A percentile compares a stretch with the other conserved stretches of the same genome.
These are phyloP conservation scores for Artemisia annua DNA, from an alignment of 129 eudicot species.

Conservation along the genomic window DNA sequence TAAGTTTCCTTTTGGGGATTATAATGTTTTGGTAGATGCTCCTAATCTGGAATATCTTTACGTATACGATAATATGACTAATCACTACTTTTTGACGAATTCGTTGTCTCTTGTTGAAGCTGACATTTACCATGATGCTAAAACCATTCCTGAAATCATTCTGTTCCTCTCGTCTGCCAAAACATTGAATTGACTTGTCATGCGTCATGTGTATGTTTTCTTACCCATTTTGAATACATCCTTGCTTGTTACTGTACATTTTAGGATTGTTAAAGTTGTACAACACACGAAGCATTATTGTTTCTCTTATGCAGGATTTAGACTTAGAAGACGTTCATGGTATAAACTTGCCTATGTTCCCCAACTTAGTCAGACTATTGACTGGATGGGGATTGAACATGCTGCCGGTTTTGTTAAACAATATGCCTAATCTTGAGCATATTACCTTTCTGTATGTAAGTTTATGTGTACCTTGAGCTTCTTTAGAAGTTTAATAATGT, in stretches of 20 bases:
- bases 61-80: conserved; percentile 20
- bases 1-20: background rate
- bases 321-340: background rate
- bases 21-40: conserved; percentile 16
- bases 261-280: too few relatives aligned
- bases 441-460: too few relatives aligned
- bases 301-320: conserved; percentile 23
- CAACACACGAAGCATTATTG: background rate
- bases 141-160: background rate
- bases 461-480: too few relatives aligned
- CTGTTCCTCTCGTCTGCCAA: conserved; percentile 7
- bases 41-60: conserved; percentile 25
- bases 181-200: conserved; percentile 9
- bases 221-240: background rate
- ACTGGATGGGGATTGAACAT: conserved; percentile 9
- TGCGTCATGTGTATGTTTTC: background rate
- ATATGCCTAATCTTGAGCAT: conserved; percentile 38
- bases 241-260: background rate
- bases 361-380: conserved; percentile 25
- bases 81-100: background rate
- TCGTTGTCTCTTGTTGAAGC: conserved; percentile 24
- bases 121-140: background rate
- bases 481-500: too few relatives aligned
- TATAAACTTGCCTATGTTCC: conserved; percentile 20
- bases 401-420: conserved; percentile 11